Conservation (phyloP, 306 rosid species). For the Sindora glabra region DNA sequence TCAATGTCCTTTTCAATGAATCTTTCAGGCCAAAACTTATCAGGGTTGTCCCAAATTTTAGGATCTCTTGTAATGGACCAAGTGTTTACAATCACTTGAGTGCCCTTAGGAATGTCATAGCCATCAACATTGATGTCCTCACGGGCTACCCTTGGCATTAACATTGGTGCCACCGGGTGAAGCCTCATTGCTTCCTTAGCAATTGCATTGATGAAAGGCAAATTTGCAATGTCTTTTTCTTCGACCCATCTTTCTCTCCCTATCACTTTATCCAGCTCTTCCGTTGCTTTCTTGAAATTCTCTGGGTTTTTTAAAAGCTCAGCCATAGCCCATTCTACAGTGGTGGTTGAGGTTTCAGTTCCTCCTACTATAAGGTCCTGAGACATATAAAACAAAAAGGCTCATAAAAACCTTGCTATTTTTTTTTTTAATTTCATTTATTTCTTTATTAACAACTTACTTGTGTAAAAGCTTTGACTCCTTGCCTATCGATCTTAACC, state of each 20-base stretch:
- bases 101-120: constrained; percentile 44
- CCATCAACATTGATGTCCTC: constrained; percentile 29
- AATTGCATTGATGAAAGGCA: constrained; percentile 37
- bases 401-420: too few relatives aligned
- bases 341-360: constrained; percentile 39
- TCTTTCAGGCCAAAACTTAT: constrained; percentile 41
- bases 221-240: constrained; percentile 38
- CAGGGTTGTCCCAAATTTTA: constrained; percentile 37
- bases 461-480: constrained; percentile 49
- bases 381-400: background rate
- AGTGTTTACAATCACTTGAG: constrained; percentile 28
- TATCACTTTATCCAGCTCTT: constrained; percentile 45
- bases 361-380: constrained; percentile 46
- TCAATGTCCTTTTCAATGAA: constrained; percentile 34
- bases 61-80: constrained; percentile 53
- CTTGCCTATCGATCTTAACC: constrained; percentile 44
- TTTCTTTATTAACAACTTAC: too few relatives aligned
- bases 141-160: constrained; percentile 27
- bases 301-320: constrained; percentile 43
- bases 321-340: constrained; percentile 47
- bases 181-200: constrained; percentile 46
- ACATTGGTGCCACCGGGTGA: too few relatives aligned
- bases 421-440: too few relatives aligned
- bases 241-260: constrained; percentile 50
- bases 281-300: constrained; percentile 26